Base-by-base conservation (phyloP, 2,329 filamentous ascomycete species). In the Daldinia sp. region DNA sequence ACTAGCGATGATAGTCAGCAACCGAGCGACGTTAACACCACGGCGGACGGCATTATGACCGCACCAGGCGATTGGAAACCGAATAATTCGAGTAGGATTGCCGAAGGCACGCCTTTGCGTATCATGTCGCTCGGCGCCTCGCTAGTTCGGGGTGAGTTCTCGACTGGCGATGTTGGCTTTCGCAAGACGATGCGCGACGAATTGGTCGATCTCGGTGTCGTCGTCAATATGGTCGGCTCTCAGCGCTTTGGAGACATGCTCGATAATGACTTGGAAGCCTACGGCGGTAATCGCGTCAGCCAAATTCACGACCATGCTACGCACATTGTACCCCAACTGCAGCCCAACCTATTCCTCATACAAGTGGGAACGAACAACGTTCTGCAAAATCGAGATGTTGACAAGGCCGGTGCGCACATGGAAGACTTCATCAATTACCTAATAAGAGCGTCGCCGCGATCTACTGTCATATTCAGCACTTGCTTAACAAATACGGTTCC, bases 321-420 rank as follows among this genome's bases (percentile, higher is more conserved):
- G 15, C 48, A 58, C 2, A 75, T 76, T 57, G 74, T 76, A 6
- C 69, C 74, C 1, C 50, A 73, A 28, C 56, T 73, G 20, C 67
- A 69, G 39, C 78, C 78, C 3, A 78, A 80, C 59, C 6, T 79
- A 3, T 76, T 79, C 56, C n/a, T 78, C 18, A 76, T 80, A 57
- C 75, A 79, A 37, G 72, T 74, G 30, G 78, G 78, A 18, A 76
- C 78, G 12, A 80, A 79, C 65, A 78, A 80, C 55, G 75, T 75
- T 10, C 68, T 77, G 20, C 77, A 78, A 39, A 44, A 72, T n/a
- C 56, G 61, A 18, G 73, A 78, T 30, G 66, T 74, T 30, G 66
- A 74, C 48, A 70, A 73, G 51, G 72, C 75, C 1, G 74, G 75
- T 28, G 42, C 61, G 23, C 61, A 76, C 20, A 72, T 79, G 72